Base-by-base conservation (phyloP, 768 basidiomycete genomes). In the Mycena haematopus region DNA sequence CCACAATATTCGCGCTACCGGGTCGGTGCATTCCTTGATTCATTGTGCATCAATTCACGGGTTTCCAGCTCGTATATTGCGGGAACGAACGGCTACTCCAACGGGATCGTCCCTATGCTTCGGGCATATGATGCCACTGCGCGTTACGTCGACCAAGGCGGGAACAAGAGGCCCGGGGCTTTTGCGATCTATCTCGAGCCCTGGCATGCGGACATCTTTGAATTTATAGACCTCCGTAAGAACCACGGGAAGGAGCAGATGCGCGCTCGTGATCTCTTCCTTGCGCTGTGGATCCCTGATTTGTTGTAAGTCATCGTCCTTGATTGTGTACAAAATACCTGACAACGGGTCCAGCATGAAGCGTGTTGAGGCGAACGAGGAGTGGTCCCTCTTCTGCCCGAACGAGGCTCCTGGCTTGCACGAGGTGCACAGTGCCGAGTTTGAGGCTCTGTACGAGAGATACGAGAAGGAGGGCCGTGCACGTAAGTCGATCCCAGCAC, bases 161-260 rank as follows among this genome's bases (percentile, higher is more conserved):
- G 97, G 27, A 99, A 99, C 85, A 99, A 99, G 80, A 92, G 97
- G 25, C 97, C 97, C 1, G 97, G 97, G 63, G 97, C 97, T 1
- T 98, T 99, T 69, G 93, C 97, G 19, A 92, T 99, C 75, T 99
- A 99, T 79, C 82, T 99, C 72, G 97, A 99, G 78, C 97, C 97
- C 15, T 99, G 97, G 97, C 97, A 99, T 73, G 86, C 93, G 19
- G 97, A 99, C 75, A 76, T 99, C 73, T 97, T 99, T 70, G 96
- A 97, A 61, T 98, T 99, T 81, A 84, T 99, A 69, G 96, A 99
- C 73, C 84, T 99, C 49, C 85, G 97, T 71, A 99, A 99, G 86
- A 99, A 99, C 75, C 96, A 98, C 69, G 97, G 96, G 56, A 99
- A 99, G 76, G 97, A 99, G 77, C 96, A 99, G 77, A 87, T 88